These are phyloP conservation scores for Eucalyptus sideroxylon DNA, from an alignment of 345 rosid genomes.

Conservation along the genomic window DNA sequence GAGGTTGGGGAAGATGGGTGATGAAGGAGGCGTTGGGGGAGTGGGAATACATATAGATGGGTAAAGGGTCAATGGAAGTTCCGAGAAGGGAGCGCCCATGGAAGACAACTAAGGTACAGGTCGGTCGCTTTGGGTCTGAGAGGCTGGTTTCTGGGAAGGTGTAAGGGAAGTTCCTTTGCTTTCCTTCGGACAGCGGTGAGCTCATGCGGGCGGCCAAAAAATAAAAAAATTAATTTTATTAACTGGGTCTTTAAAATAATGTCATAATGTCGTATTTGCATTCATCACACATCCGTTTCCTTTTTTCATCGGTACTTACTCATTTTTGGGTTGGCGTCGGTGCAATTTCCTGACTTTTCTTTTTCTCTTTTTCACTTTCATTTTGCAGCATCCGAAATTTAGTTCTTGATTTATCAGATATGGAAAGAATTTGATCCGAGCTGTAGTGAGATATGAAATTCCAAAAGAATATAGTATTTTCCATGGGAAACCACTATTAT, in stretches of 20 bases:
- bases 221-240: neutral
- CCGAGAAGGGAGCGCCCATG: slow-evolving; percentile 40
- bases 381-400: neutral
- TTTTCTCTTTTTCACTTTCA: neutral
- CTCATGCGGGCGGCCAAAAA: neutral
- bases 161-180: neutral
- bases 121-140: neutral
- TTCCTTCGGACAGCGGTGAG: neutral
- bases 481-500: too few relatives aligned
- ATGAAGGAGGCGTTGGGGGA: neutral
- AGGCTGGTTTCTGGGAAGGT: neutral
- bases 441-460: neutral
- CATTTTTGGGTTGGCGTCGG: neutral
- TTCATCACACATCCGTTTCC: neutral
- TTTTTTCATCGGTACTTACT: neutral
- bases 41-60: neutral
- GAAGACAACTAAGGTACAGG: slow-evolving; percentile 47
- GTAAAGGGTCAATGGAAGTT: slow-evolving; percentile 12
- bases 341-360: neutral
- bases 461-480: neutral
- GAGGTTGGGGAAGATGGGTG: neutral
- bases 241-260: neutral
- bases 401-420: neutral
- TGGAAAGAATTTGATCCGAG: neutral
- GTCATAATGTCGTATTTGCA: neutral